Conservation (phyloP, 2,329 filamentous ascomycete species). For the Trichoderma endophyticum region DNA sequence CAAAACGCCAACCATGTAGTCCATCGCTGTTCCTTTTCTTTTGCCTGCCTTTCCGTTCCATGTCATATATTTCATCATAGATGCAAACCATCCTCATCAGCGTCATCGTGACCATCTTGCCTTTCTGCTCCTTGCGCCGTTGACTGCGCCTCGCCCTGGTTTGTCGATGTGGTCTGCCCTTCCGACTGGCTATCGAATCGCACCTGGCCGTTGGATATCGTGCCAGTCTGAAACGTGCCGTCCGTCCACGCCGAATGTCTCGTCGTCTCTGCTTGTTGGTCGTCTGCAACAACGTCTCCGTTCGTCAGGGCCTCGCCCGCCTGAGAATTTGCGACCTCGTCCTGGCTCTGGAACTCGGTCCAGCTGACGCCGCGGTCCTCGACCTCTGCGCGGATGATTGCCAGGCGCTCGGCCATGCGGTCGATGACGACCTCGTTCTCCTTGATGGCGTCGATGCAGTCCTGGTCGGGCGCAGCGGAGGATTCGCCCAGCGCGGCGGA, state of each 20-base stretch:
- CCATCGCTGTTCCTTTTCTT: neutral
- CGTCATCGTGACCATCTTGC: slow-evolving; percentile 45
- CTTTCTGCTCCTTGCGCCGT: slow-evolving; percentile 53
- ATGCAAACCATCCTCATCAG: slow-evolving; percentile 58
- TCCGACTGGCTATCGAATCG: slow-evolving; percentile 39
- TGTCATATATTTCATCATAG: slow-evolving; percentile 38
- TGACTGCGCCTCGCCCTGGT: slow-evolving; percentile 58
- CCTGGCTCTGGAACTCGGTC: slow-evolving; percentile 52
- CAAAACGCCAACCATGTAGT: slow-evolving; percentile 27
- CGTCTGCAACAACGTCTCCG: neutral
- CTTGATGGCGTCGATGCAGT: slow-evolving; percentile 69
- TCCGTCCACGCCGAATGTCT: slow-evolving; percentile 54
- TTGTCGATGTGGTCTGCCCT: slow-evolving; percentile 41
- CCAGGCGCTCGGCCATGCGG: slow-evolving; percentile 64
- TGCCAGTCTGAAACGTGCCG: slow-evolving; percentile 61
- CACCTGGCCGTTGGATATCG: slow-evolving; percentile 50
- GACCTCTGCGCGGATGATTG: slow-evolving; percentile 62
- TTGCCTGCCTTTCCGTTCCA: neutral
- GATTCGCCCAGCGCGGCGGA: slow-evolving; percentile 30
- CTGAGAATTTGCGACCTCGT: slow-evolving; percentile 36
- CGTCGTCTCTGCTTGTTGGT: neutral
- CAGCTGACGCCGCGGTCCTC: slow-evolving; percentile 55
- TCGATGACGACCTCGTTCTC: slow-evolving; percentile 69
- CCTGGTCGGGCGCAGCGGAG: slow-evolving; percentile 51
- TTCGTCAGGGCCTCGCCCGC: slow-evolving; percentile 17